Evolutionary conservation across 306 rosid species (phyloP), one percentile per base, ranked within the genome.

Genomic region (Trifolium subterraneum): DNA sequence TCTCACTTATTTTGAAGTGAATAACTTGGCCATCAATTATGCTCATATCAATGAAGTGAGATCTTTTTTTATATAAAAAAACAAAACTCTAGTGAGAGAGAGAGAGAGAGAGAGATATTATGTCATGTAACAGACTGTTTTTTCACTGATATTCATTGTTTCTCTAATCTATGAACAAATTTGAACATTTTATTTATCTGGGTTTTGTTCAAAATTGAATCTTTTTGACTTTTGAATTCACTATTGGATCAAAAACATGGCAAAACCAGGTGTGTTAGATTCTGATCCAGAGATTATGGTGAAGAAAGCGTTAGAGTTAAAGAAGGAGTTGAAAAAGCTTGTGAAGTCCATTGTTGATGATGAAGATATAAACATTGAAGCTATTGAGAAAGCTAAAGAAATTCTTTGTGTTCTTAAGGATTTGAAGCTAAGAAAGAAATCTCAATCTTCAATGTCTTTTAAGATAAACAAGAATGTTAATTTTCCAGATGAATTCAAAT

Each of bases 321-420:
- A 93, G 92, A 93, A 62, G 79, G 95, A 90, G 80, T 58, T 90
- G 60, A 91, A 87, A 73, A 89, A 85, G 79, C 62, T 93, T 68
- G 86, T 89, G 38, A 77, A 64, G 59, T 87, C 87, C 61, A 86
- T 93, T 27, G 70, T 90, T 6, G 89, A 87, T 10, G 97, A 93
- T 10, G 90, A 84, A 80, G 85, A 66, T 66, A 66, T 45, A 78
- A 79, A 77, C 77, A 38, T 55, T 22, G 86, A 86, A 39, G 83
- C 80, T 19, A 81, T 93, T 81, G 97, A 90, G 85, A 78, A 84
- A 69, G 91, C 93, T 0, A 87, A 65, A 38, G 92, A 89, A 27
- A 78, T 82, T 12, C 88, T 93, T 2, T 74, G 62, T 72, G 74
- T 89, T 58, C 79, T 93, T 11, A 89, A 80, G 68, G 96, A 90